Base-by-base conservation (phyloP, 2,329 filamentous ascomycete genomes). In the Colletotrichum plurivorum region DNA sequence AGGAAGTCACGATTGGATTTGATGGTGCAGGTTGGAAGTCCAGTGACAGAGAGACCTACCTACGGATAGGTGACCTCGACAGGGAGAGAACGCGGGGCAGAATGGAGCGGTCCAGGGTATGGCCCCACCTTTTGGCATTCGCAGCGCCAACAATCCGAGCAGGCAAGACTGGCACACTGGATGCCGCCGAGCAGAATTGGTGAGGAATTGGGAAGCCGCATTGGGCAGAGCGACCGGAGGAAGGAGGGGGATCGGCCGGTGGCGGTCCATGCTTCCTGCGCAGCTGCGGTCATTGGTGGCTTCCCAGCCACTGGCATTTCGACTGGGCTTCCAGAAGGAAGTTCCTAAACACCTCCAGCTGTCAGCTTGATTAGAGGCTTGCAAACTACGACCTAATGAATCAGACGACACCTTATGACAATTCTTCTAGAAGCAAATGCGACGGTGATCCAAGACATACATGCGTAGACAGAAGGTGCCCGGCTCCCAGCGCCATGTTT, bases 221-320 rank as follows among this genome's bases (percentile, higher is more conserved):
- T 36, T 36, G 31, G 31, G 31, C 20, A 36, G 31, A 36, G 4
- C 31, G 31, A 36, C 31, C 31, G 31, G 41, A 27, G 45, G 45
- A 62, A 61, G 61, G 54, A 54, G 61, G 66, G 66, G 55, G 55
- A 69, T 69, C 66, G 43, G 62, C 31, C 31, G 8, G 31, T 10
- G 8, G 31, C 62, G 55, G 66, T 56, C 66, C 61, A 66, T 65
- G 66, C 31, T 36, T 36, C 31, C 7, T 36, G 31, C 31, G 31
- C 65, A 53, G 53, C 46, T 68, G 54, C 7, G 49, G 22, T 41
- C 12, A 59, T 51, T 59, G 56, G 45, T 18, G 25, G 45, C 31
- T 39, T 41, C 57, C 57, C 57, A 60, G 46, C 57, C 57, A 60
- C 57, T 60, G 57, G 22, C 57, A 41, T 60, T 60, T 52, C 13